Percentiles rank a stretch among this genome's conserved stretches.
Conservation (phyloP, 2,329 filamentous ascomycete genomes). For the Penicillium sp. region DNA sequence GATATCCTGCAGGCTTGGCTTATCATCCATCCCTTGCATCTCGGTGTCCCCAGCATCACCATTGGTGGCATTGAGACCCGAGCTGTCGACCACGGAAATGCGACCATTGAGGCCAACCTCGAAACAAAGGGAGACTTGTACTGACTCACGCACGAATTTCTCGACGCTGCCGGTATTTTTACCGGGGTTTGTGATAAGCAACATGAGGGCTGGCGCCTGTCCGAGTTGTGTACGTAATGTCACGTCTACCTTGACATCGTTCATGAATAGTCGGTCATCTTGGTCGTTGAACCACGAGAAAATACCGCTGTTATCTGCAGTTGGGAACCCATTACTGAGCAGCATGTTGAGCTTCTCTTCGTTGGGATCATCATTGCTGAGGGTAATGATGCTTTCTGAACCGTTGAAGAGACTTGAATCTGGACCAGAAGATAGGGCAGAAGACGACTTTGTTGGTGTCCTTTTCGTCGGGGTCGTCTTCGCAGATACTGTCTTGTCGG, state of each 20-base stretch:
- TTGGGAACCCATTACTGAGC: constrained; percentile 25
- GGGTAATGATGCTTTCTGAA: constrained; percentile 20
- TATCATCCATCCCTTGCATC: constrained; percentile 19
- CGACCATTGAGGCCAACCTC: constrained; percentile 44
- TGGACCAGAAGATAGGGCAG: constrained; percentile 2
- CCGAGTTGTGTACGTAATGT: constrained; percentile 41
- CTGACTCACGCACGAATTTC: constrained; percentile 11
- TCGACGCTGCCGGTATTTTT: constrained; percentile 3
- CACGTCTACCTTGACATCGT: constrained; percentile 39
- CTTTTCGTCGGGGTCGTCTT: constrained; percentile 1
- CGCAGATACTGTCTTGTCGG: constrained; percentile 5
- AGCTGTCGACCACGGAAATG: constrained; percentile 40
- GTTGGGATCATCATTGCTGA: constrained; percentile 45
- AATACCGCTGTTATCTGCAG: not conserved
- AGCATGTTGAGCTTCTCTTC: constrained; percentile 60
- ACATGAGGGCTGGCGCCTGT: constrained; percentile 39
- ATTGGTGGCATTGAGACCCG: constrained; percentile 32
- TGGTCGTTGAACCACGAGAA: constrained; percentile 1
- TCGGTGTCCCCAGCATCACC: constrained; percentile 15
- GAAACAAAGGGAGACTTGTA: constrained; percentile 36
- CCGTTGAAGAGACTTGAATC: constrained; percentile 13
- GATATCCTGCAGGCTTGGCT: constrained; percentile 22
- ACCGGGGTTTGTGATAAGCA: constrained; percentile 34
- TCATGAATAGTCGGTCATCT: constrained; percentile 1
- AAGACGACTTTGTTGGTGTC: not conserved